Evolutionary conservation across 164 flowering plant genomes (phyloP).

Genomic region (Macadamia tetraphylla): DNA sequence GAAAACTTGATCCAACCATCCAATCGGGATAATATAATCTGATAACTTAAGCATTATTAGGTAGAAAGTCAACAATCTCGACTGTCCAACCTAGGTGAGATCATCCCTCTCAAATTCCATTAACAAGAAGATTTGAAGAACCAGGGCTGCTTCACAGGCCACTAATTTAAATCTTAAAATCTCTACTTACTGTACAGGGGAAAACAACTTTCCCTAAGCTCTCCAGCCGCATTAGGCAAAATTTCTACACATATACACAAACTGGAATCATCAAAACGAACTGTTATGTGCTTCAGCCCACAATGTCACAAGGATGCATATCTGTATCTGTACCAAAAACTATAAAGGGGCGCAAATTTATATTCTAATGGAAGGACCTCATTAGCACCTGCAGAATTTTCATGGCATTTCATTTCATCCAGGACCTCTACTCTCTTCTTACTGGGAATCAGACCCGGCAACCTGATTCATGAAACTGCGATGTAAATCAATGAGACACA

Average conservation of each 20-base stretch:
- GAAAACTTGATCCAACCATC: no score
- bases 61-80: no score
- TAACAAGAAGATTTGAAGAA: no score
- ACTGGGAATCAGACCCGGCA: conserved; percentile 9
- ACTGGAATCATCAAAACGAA: neutral
- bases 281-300: neutral
- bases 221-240: neutral
- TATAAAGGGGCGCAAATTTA: no score
- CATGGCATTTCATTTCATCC: conserved; percentile 1
- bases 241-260: neutral
- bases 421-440: conserved; percentile 11
- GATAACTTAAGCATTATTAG: no score
- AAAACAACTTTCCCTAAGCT: neutral
- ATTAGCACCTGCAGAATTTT: neutral
- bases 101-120: no score
- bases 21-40: no score
- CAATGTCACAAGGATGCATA: neutral
- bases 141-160: no score
- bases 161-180: no score
- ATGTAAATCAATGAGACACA: neutral
- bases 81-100: no score
- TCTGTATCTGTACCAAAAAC: neutral
- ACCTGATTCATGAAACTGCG: conserved; percentile 17
- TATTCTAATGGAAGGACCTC: no score
- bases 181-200: neutral